Percentiles rank a stretch among this genome's conserved stretches.
These are phyloP conservation scores for Neofusicoccum umdonicola DNA, from an alignment of 2,329 filamentous ascomycete genomes.

Conservation along the genomic window DNA sequence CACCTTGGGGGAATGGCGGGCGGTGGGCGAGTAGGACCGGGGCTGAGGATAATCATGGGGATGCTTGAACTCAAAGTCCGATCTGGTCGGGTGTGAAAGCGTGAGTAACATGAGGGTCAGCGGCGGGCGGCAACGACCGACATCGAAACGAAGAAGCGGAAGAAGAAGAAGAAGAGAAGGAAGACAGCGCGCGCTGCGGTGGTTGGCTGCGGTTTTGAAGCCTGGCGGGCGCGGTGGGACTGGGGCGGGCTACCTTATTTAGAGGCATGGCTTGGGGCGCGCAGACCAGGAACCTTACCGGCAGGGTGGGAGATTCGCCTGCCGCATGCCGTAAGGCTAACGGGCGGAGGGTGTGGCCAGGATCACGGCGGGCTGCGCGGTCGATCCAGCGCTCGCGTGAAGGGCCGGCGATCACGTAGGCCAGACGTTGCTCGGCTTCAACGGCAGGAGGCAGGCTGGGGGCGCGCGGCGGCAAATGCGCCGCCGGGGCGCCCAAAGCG, in stretches of 20 bases:
- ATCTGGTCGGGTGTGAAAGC: constrained; percentile 47
- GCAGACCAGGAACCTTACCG: constrained; percentile 17
- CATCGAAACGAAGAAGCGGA: neutral
- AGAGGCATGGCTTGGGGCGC: constrained; percentile 1
- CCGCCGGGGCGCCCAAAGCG: neutral
- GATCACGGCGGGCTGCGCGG: constrained; percentile 12
- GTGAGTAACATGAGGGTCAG: constrained; percentile 49
- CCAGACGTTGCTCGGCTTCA: constrained; percentile 12
- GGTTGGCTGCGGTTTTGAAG: neutral
- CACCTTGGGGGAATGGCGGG: constrained; percentile 40
- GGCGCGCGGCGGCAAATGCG: constrained; percentile 14
- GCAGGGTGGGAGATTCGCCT: constrained; percentile 16
- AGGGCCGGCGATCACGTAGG: constrained; percentile 16
- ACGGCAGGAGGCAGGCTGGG: constrained; percentile 12
- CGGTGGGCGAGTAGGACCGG: constrained; percentile 38
- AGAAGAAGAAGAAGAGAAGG: neutral
- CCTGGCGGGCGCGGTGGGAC: neutral
- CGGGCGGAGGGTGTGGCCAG: constrained; percentile 8
- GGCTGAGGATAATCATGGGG: constrained; percentile 49
- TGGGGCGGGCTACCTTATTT: constrained; percentile 17
- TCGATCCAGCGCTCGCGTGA: constrained; percentile 18
- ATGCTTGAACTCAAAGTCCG: constrained; percentile 48
- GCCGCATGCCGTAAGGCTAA: constrained; percentile 19
- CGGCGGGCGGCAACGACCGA: constrained; percentile 12
- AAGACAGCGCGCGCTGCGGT: neutral